Evolutionary conservation across 2,329 filamentous ascomycete genomes (phyloP).

Genomic region (Epichloe amarillans): DNA sequence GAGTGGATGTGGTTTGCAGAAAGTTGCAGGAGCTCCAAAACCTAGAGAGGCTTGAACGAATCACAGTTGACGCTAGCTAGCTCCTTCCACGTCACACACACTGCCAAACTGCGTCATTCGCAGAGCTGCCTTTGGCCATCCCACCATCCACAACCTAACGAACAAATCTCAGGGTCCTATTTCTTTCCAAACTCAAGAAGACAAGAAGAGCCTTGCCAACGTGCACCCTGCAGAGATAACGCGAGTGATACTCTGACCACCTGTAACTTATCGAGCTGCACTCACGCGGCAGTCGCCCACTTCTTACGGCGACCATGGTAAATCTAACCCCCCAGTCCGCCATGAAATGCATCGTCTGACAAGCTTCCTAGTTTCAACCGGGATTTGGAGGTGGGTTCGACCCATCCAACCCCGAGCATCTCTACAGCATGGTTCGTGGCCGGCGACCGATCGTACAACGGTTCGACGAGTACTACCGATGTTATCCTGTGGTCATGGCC

Average conservation of each 20-base stretch:
- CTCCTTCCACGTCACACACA: not conserved
- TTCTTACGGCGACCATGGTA: not conserved
- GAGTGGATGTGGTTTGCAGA: not conserved
- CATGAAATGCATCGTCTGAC: not conserved
- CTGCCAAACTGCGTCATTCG: conserved; percentile 7
- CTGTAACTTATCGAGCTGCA: not conserved
- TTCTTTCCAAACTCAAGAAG: too few relatives aligned
- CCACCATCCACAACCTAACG: not conserved
- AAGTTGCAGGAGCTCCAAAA: not conserved
- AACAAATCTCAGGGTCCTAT: too few relatives aligned
- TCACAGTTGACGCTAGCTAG: not conserved
- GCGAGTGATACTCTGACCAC: not conserved
- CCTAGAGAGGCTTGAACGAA: not conserved
- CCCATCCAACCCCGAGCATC: conserved; percentile 32
- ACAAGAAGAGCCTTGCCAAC: too few relatives aligned
- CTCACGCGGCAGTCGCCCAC: not conserved
- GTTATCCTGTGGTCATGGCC: conserved; percentile 91
- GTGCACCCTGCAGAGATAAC: not conserved
- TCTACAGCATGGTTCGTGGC: conserved; percentile 35
- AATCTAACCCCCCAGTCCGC: not conserved
- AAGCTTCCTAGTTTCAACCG: conserved; percentile 9
- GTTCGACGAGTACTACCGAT: conserved; percentile 97
- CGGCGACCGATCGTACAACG: conserved; percentile 49
- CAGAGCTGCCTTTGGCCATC: conserved; percentile 7
- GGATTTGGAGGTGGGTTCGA: conserved; percentile 31